phyloP scores from a whole-genome alignment of 2,329 filamentous ascomycete genomes.

The Pseudogymnoascus verrucosus region DNA sequence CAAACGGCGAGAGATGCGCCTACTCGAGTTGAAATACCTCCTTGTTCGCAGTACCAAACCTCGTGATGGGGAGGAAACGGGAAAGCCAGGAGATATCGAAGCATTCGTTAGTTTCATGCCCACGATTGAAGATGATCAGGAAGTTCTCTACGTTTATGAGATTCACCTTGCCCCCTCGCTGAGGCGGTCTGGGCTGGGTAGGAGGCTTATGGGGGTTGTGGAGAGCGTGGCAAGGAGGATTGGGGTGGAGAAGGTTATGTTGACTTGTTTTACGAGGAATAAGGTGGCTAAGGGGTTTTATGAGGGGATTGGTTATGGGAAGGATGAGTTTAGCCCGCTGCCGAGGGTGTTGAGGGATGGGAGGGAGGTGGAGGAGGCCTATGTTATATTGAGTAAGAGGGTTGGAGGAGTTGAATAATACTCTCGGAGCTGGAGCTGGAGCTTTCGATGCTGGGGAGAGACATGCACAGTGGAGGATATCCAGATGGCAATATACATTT shows the following conservation, averaged over 20 bases:
- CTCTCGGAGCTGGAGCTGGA: not conserved
- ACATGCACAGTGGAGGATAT: too few relatives aligned
- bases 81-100: constrained; percentile 25
- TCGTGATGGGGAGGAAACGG: constrained; percentile 14
- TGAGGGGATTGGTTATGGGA: constrained; percentile 46
- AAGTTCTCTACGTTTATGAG: constrained; percentile 72
- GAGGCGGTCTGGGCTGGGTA: constrained; percentile 56
- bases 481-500: too few relatives aligned
- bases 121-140: constrained; percentile 56
- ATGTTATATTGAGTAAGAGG: constrained; percentile 50
- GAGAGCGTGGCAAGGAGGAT: constrained; percentile 46
- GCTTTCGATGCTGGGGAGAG: too few relatives aligned
- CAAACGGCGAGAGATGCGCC: constrained; percentile 62
- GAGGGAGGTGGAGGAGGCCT: constrained; percentile 46
- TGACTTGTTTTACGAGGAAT: constrained; percentile 64
- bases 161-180: constrained; percentile 56
- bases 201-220: constrained; percentile 48
- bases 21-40: constrained; percentile 60
- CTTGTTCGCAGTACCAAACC: constrained; percentile 40
- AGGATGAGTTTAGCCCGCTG: constrained; percentile 47
- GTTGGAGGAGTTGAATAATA: constrained; percentile 18
- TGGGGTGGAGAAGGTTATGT: constrained; percentile 58
- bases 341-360: constrained; percentile 46
- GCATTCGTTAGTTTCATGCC: constrained; percentile 64
- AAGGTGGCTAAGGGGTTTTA: constrained; percentile 52